Base-by-base conservation (phyloP, 495 filamentous ascomycete species). In the Penicillium subrubescens region DNA sequence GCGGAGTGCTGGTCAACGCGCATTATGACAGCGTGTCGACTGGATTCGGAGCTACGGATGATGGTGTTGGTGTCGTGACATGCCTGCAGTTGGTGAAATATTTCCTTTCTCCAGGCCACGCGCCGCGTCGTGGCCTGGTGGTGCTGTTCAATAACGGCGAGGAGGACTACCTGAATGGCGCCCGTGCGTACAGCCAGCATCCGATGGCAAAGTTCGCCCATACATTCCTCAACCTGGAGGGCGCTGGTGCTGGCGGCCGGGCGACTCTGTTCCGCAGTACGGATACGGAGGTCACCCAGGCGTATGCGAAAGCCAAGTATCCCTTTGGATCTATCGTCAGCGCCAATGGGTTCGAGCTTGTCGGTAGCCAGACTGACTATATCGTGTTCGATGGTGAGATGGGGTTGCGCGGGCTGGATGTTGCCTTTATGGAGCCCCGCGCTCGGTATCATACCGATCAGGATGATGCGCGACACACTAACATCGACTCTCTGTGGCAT, bases 1-100 rank as follows among this genome's bases (percentile, higher is more conserved):
- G 91, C 8, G 90, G 92, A 31, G 90, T 96, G 10, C 83, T 99
- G 56, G 91, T 99, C 67, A 99, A 97, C 71, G 92, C 94, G 6
- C 95, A 99, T 70, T 98, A 95, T 71, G 95, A 99, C 73, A 95
- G 92, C 65, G 95, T 98, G 2, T 92, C 92, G 8, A 94, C 93
- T 1, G 95, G 94, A 12, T 91, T 82, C 68, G 94, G 94, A 46
- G 94, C 95, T 31, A 98, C 95, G 8, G 95, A 99, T 76, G 92
- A 97, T 74, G 95, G 95, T 1, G 88, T 96, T 61, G 94, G 93
- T 6, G 91, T 96, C 12, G 87, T 96, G 23, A 91, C 92, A 10
- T 81, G 92, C 41, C 81, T 98, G 52, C 94, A 97, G 71, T 77
- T 97, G n/a, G 82, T 99, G 60, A 88, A 88, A 61, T 90, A 97